Evolutionary conservation across 208 protist species (phyloP).

Genomic region (Trypanosoma cruzi): DNA sequence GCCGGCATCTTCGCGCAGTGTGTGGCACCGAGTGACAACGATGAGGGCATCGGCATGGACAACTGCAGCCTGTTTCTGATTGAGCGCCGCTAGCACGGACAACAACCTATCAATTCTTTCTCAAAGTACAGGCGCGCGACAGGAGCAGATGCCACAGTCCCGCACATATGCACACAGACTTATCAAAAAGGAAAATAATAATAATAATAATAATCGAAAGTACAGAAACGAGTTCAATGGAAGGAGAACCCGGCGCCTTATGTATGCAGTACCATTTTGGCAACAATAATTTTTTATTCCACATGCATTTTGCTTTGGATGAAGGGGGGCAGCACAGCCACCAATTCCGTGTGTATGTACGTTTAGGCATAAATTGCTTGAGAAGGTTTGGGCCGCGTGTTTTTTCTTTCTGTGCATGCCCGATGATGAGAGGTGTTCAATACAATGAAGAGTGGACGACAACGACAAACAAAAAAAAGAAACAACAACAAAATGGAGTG

Average conservation of each 20-base stretch:
- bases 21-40: conserved; percentile 70
- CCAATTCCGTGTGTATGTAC: not conserved
- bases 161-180: not conserved
- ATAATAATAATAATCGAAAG: no score
- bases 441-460: no score
- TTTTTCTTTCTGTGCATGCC: not conserved
- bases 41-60: conserved; percentile 77
- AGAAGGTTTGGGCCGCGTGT: not conserved
- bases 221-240: not conserved
- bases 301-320: not conserved
- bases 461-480: no score
- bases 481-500: no score
- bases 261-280: not conserved
- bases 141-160: no score
- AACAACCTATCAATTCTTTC: no score
- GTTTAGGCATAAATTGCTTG: not conserved
- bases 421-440: not conserved
- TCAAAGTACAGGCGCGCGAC: no score
- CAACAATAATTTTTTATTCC: not conserved
- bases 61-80: conserved; percentile 78
- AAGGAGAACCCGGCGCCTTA: not conserved
- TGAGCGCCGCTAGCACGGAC: conserved; percentile 36
- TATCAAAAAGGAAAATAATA: no score
- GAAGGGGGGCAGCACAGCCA: not conserved
- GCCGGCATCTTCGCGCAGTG: conserved; percentile 77